A percentile compares a stretch with the other conserved stretches of the same genome.
These are phyloP conservation scores for Candida frijolesensis DNA, from an alignment of 1,139 yeast species.

Conservation along the genomic window DNA sequence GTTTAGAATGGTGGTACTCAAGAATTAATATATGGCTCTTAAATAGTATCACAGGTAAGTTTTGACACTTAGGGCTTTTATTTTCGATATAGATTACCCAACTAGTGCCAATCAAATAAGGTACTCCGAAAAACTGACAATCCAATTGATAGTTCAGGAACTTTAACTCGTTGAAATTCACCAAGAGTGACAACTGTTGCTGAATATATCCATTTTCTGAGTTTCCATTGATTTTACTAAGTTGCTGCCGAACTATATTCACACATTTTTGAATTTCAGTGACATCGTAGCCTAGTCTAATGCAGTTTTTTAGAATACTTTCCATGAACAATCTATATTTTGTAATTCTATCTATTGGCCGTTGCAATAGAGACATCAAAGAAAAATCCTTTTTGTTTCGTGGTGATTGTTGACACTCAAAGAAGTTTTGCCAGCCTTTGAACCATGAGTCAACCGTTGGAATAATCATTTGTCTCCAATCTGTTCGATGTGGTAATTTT, in stretches of 20 bases:
- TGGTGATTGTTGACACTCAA: constrained; percentile 45
- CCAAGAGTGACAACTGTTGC: constrained; percentile 1
- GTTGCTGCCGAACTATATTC: constrained; percentile 3
- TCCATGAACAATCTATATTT: constrained; percentile 54
- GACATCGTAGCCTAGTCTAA: constrained; percentile 4
- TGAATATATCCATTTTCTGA: not conserved
- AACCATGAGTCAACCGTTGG: constrained; percentile 17
- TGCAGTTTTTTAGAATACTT: constrained; percentile 30
- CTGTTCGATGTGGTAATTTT: not conserved
- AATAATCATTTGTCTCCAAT: constrained; percentile 3
- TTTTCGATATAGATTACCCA: constrained; percentile 39
- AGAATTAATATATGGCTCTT: constrained; percentile 49
- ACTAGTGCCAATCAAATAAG: constrained; percentile 42
- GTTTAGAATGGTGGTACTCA: constrained; percentile 14
- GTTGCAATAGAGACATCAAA: constrained; percentile 51
- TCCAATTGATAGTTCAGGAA: constrained; percentile 19
- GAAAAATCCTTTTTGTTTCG: constrained; percentile 42
- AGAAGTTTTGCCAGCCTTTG: constrained; percentile 39
- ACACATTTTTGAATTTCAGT: constrained; percentile 2
- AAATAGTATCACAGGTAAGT: constrained; percentile 47
- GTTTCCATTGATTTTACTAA: constrained; percentile 9
- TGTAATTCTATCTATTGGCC: constrained; percentile 54
- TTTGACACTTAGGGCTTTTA: constrained; percentile 18
- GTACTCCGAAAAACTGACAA: constrained; percentile 43
- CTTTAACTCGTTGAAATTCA: constrained; percentile 17